Percentiles rank a stretch among this genome's conserved stretches.
Conservation (phyloP, 352 stramenopile genomes). For the Globisporangium mamillatum region DNA sequence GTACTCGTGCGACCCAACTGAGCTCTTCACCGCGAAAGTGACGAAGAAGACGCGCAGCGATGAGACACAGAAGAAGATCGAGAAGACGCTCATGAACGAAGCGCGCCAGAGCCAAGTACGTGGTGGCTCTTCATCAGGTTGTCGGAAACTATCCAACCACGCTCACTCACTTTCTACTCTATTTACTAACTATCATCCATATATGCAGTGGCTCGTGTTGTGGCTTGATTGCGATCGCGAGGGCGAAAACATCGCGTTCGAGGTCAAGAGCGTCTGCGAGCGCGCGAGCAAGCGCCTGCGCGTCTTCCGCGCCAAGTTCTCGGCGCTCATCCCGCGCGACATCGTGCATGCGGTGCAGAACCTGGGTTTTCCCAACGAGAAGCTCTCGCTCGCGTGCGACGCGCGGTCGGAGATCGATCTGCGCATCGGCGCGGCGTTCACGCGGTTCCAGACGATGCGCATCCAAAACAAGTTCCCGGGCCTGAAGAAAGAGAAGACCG, state of each 20-base stretch:
- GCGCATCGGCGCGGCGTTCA: slow-evolving; percentile 93
- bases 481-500: slow-evolving; percentile 68
- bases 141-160: neutral
- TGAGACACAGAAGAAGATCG: slow-evolving; percentile 86
- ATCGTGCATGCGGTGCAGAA: slow-evolving; percentile 89
- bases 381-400: slow-evolving; percentile 82
- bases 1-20: slow-evolving; percentile 90
- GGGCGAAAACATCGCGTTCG: slow-evolving; percentile 99
- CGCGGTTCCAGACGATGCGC: slow-evolving; percentile 94
- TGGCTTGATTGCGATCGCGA: slow-evolving; percentile 99
- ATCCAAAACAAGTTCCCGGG: slow-evolving; percentile 82
- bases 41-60: slow-evolving; percentile 79
- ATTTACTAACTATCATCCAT: slow-evolving; percentile 1
- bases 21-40: slow-evolving; percentile 93
- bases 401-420: slow-evolving; percentile 95
- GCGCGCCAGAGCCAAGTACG: slow-evolving; percentile 68
- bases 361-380: slow-evolving; percentile 74
- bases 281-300: slow-evolving; percentile 65
- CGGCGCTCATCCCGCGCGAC: slow-evolving; percentile 90
- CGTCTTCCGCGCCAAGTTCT: slow-evolving; percentile 91
- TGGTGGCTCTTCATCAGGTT: neutral
- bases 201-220: slow-evolving; percentile 85
- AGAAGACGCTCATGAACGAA: slow-evolving; percentile 89
- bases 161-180: neutral
- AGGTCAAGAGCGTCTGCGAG: slow-evolving; percentile 91